Evolutionary conservation across 2,329 filamentous ascomycete species (phyloP).

Genomic region (Cladosporium sp.): DNA sequence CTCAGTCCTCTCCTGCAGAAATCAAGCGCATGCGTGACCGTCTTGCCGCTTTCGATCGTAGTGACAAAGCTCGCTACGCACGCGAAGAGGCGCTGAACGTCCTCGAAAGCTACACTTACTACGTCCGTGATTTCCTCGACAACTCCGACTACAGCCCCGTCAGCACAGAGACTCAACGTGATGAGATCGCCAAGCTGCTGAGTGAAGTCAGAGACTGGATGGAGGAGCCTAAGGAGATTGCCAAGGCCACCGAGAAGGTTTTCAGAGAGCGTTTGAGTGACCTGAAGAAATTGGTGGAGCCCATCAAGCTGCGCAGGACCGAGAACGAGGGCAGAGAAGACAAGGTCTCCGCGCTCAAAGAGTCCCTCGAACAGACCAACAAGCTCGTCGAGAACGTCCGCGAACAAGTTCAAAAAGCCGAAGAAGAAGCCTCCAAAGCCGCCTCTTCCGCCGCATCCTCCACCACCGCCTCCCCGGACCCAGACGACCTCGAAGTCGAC

Average conservation of each 20-base stretch:
- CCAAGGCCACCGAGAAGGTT: conserved; percentile 68
- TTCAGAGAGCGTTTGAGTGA: conserved; percentile 73
- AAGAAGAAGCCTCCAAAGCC: conserved; percentile 41
- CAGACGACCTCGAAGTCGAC: conserved; percentile 30
- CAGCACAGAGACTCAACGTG: conserved; percentile 65
- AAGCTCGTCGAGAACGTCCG: conserved; percentile 68
- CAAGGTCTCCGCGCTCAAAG: conserved; percentile 62
- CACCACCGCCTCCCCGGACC: conserved; percentile 41
- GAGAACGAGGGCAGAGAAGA: conserved; percentile 70
- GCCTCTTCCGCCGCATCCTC: conserved; percentile 29
- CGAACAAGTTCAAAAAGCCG: conserved; percentile 63
- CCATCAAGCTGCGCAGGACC: conserved; percentile 69
- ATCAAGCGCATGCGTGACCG: conserved; percentile 57
- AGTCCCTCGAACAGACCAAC: conserved; percentile 66
- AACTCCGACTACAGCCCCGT: conserved; percentile 68
- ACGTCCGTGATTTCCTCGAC: conserved; percentile 75
- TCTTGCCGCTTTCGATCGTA: conserved; percentile 78
- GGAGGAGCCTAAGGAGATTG: conserved; percentile 66
- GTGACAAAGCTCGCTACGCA: conserved; percentile 70
- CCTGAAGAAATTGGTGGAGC: conserved; percentile 72
- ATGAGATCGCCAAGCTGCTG: conserved; percentile 63
- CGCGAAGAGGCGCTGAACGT: conserved; percentile 88
- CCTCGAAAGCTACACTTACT: conserved; percentile 92
- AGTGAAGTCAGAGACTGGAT: conserved; percentile 80
- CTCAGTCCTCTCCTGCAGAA: conserved; percentile 57